Evolutionary conservation across 1,284 basidiomycete species (phyloP), one percentile per base, ranked within the genome.

Genomic region (Trichosporon sp.): DNA sequence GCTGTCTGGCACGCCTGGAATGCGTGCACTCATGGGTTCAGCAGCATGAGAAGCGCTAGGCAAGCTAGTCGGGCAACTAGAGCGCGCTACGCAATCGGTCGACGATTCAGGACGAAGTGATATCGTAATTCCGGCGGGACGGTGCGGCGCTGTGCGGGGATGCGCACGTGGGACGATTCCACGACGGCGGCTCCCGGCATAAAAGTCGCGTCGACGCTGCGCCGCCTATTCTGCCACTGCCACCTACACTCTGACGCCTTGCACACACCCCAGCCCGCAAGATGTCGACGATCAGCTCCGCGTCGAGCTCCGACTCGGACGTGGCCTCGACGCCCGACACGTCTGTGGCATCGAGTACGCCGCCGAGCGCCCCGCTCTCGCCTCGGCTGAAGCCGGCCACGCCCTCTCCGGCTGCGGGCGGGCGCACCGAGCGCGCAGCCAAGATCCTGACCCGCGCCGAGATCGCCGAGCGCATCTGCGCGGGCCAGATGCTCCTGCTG

Each of bases 401-500:
- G 2, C 8, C 18, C 56, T n/a, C 56, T n/a, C 6, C 56, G 29
- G 11, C 3, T 3, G 15, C 51, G 2, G 44, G 18, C 18, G 21
- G 21, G 9, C 27, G 9, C 11, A 7, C 56, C 56, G 13, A 42
- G 11, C 42, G 38, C 12, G 27, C 25, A 18, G 35, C 15, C 18
- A 42, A 32, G 13, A 27, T 29, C 3, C 56, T 60, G 12, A 65
- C 70, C 1, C 77, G 81, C 4, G 47, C 68, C 12, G 75, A 78
- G n/a, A 69, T 83, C 68, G 78, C 80, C 11, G 2, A 63, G 23
- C 73, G 77, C 5, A 92, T 97, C 76, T 86, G 92, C 76, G 85
- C 85, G 0, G 94, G 95, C 67, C 88, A 95, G 71, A 84, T 86
- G 65, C 87, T 98, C 74, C 87, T 98, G 81, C 86, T 99, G 72